Evolutionary conservation across 306 rosid species (phyloP), one percentile per base, ranked within the genome.

Genomic region (Cicer arietinum): DNA sequence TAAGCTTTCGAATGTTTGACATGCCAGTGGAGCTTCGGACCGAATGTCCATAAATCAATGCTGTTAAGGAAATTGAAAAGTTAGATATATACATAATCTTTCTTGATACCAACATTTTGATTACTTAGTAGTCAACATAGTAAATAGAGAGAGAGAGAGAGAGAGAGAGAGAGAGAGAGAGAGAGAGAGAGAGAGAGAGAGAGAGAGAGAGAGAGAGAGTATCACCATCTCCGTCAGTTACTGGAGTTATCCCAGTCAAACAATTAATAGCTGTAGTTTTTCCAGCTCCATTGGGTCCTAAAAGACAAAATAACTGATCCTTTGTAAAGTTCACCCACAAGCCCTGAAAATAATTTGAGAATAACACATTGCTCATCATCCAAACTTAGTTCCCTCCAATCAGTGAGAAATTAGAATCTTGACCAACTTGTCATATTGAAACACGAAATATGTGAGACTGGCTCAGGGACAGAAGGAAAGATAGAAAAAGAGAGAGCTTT

Each of bases 251-350:
- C 79, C 98, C 98, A 13, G 96, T 90, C 90, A 94, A 84, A 84
- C 98, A 94, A 76, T 53, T 91, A 74, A 94, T 94, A 60, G 77
- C 72, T n/a, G 98, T 90, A 43, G 98, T 91, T 83, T 94, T 94
- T 68, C 98, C 98, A 42, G 98, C 98, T 68, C 98, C 97, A 14
- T 90, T 91, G 39, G 98, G 93, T 71, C 98, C 98, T 54, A 94
- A 89, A 47, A 94, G 90, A 86, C 98, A 94, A 82, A 88, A 91
- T 51, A 94, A 84, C 81, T 91, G 97, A 87, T 88, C 91, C 83
- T 86, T 91, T 37, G 84, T 86, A 60, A 94, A 82, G 80, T 86
- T 94, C 86, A 94, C 83, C 97, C 96, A 91, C 54, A 94, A 53
- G n/a, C 90, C 97, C 98, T 94, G 94, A 81, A 82, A 69, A 35